These are phyloP conservation scores for Trichoderma reesei DNA, from an alignment of 495 filamentous ascomycete species.

Conservation along the genomic window DNA sequence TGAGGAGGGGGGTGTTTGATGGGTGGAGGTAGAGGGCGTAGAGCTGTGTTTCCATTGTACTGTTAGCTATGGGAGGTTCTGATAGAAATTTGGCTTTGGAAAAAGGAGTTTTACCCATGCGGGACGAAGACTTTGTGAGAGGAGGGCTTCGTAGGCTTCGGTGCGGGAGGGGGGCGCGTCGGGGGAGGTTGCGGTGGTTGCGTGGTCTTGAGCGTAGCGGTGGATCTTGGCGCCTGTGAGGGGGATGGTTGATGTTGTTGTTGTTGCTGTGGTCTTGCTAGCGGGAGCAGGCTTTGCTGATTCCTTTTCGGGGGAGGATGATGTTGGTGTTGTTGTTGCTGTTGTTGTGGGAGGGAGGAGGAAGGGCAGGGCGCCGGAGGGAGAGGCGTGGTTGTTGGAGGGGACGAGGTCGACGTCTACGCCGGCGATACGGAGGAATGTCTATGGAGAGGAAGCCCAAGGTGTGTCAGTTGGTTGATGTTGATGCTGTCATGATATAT, in stretches of 20 bases:
- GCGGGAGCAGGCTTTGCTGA: not conserved
- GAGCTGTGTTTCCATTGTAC: constrained; percentile 41
- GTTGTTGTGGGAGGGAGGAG: constrained; percentile 49
- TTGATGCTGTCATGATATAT: not conserved
- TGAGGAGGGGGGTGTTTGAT: constrained; percentile 51
- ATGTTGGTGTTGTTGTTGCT: constrained; percentile 49
- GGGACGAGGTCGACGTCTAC: constrained; percentile 59
- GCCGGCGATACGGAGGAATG: constrained; percentile 69
- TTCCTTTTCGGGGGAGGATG: not conserved
- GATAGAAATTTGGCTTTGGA: not conserved
- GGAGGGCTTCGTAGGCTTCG: constrained; percentile 69
- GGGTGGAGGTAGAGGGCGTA: constrained; percentile 68
- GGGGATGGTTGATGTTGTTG: constrained; percentile 7
- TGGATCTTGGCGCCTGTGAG: constrained; percentile 40
- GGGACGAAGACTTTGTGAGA: constrained; percentile 73
- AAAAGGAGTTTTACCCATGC: constrained; percentile 54
- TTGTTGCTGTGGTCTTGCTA: not conserved
- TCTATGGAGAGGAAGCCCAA: constrained; percentile 37
- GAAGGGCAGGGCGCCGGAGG: constrained; percentile 79
- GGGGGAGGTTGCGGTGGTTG: constrained; percentile 8
- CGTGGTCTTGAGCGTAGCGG: constrained; percentile 49
- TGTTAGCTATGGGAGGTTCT: not conserved
- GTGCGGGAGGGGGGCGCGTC: constrained; percentile 32
- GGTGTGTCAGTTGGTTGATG: constrained; percentile 2
- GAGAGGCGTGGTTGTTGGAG: constrained; percentile 89